Evolutionary conservation across 2,329 filamentous ascomycete species (phyloP), one percentile per base, ranked within the genome.

Genomic region (Calonectria fujianensis): DNA sequence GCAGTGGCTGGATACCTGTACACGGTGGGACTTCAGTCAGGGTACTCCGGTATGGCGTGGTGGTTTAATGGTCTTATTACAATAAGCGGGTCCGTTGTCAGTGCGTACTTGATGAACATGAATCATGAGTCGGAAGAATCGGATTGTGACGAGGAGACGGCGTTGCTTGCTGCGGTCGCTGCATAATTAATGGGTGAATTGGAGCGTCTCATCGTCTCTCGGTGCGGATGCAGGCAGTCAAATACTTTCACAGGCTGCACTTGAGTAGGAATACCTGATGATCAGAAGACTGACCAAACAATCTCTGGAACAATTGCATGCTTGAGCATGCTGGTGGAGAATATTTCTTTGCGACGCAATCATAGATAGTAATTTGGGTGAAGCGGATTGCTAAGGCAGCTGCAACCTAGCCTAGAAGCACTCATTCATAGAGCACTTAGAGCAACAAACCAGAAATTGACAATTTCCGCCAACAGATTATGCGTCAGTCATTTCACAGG

Each of bases 1-100:
- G 96, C 95, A 0, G 87, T 98, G 5, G 97, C 96, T 5, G 97
- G 97, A 2, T 88, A 95, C 37, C 89, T 98, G 29, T 97, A 98
- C 85, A 91, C 95, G 4, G 88, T 93, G 66, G 97, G 97, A 64
- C 90, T 97, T 45, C 90, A 92, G 76, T 90, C 93, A 8, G 96
- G 96, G 41, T 96, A 95, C 83, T 96, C 96, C 5, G 96, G 96
- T 27, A 88, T 98, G 39, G 94, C 96, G 0, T 99, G 97, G 96
- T 99, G 97, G 97, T 93, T 93, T 75, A 96, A 94, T 78, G 95
- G 50, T 8, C 4, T 32, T 2, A 51, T 73, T 9, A 73, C 72
- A 1, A 1, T 70, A 3, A 41, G 59, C 31, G 72, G 72, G 9
- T 65, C 66, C 16, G 8, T 66, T 14, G 59, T 67, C 31, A 37